Conservation (phyloP, 768 basidiomycete species). For the Mycena galericulata region DNA sequence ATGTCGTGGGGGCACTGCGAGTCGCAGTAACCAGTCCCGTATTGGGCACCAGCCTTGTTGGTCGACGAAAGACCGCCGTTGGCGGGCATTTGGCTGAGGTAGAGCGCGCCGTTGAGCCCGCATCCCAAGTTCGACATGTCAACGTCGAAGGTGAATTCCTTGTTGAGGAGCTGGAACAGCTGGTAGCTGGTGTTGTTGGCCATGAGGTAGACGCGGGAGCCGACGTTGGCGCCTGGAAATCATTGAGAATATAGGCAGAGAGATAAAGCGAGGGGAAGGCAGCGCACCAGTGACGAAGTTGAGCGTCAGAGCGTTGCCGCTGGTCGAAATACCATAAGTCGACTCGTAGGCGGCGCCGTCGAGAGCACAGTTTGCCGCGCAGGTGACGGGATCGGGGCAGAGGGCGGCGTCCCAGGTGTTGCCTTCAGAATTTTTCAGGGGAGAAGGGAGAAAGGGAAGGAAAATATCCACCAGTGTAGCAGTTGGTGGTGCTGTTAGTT, state of each 20-base stretch:
- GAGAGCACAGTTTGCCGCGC: constrained; percentile 57
- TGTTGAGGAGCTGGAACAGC: constrained; percentile 60
- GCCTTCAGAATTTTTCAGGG: no score
- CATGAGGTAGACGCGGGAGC: constrained; percentile 65
- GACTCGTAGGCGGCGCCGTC: constrained; percentile 62
- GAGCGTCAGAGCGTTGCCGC: constrained; percentile 59
- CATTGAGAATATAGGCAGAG: neutral
- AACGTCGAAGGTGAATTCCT: constrained; percentile 73
- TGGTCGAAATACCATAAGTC: constrained; percentile 66
- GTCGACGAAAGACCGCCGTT: constrained; percentile 64
- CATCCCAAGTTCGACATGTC: constrained; percentile 69
- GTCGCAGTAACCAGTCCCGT: constrained; percentile 53
- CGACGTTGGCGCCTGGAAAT: constrained; percentile 47
- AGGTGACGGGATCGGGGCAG: constrained; percentile 62
- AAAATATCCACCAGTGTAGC: no score
- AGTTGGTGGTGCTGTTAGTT: constrained; percentile 44
- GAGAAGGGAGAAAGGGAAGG: no score
- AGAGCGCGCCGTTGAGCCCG: constrained; percentile 71
- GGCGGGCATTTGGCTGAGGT: constrained; percentile 68
- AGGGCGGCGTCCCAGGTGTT: constrained; percentile 65
- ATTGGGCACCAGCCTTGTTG: constrained; percentile 68
- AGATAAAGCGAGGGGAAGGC: no score
- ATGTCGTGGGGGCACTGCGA: constrained; percentile 68
- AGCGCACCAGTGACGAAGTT: constrained; percentile 56
- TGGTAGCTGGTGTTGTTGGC: constrained; percentile 57